Conservation (phyloP, 208 protist genomes). For the Crithidia bombi region DNA sequence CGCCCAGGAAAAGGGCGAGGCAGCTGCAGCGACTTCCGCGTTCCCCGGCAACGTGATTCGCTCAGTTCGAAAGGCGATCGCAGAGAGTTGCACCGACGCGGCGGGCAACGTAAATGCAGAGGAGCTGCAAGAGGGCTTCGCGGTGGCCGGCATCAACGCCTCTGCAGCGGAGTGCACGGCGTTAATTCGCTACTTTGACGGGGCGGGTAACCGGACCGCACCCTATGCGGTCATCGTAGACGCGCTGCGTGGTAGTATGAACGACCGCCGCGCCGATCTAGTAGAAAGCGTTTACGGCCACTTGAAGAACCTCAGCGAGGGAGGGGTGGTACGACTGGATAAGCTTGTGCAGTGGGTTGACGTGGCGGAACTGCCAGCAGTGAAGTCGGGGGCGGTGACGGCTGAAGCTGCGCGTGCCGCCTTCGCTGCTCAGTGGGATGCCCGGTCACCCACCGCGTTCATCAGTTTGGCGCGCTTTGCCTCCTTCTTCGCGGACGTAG, state of each 20-base stretch:
- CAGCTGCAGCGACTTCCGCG: slow-evolving; percentile 17
- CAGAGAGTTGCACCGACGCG: slow-evolving; percentile 31
- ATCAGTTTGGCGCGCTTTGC: slow-evolving; percentile 65
- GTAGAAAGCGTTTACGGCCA: slow-evolving; percentile 71
- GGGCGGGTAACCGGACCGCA: slow-evolving; percentile 42
- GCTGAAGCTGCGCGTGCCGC: slow-evolving; percentile 47
- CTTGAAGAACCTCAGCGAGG: slow-evolving; percentile 57
- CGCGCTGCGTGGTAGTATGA: slow-evolving; percentile 73
- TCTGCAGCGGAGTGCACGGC: slow-evolving; percentile 66
- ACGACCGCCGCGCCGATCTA: slow-evolving; percentile 65
- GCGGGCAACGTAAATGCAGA: slow-evolving; percentile 58
- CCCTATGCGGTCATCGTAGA: slow-evolving; percentile 53
- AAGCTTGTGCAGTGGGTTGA: slow-evolving; percentile 73
- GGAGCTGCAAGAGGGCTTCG: slow-evolving; percentile 73
- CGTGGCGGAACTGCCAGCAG: slow-evolving; percentile 53
- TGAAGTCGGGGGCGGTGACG: slow-evolving; percentile 42
- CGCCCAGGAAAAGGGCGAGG: slow-evolving; percentile 29
- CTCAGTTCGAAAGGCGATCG: slow-evolving; percentile 52
- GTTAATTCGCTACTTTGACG: slow-evolving; percentile 75
- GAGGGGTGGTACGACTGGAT: slow-evolving; percentile 42
- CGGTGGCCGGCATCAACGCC: slow-evolving; percentile 38
- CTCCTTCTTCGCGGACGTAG: slow-evolving; percentile 74
- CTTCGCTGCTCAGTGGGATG: slow-evolving; percentile 78
- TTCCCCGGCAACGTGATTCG: slow-evolving; percentile 83
- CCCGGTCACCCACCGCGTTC: slow-evolving; percentile 27